phyloP scores from a whole-genome alignment of 108 stramenopile genomes.

The Cyclotella sp. region DNA sequence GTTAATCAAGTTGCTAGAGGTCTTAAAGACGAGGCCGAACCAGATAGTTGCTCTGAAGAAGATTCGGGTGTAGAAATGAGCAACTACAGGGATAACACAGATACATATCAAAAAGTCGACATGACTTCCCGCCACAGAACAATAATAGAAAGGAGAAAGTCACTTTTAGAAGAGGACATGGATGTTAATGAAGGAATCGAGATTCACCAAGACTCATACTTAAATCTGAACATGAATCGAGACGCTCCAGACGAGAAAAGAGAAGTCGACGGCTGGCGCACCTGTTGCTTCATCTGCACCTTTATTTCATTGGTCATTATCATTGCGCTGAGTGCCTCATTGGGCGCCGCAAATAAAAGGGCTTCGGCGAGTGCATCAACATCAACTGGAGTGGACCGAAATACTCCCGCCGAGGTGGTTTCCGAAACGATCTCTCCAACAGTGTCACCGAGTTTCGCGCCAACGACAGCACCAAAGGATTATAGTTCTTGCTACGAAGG shows the following conservation, averaged over 20 bases:
- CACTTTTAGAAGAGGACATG: background rate
- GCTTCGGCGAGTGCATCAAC: background rate
- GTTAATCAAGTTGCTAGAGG: background rate
- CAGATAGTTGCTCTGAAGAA: conserved; percentile 2
- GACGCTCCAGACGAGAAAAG: background rate
- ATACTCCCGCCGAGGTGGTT: background rate
- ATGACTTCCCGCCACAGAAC: background rate
- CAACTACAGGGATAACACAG: background rate
- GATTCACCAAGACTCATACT: background rate
- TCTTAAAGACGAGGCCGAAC: background rate
- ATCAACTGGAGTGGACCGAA: background rate
- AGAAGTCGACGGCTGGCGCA: conserved; percentile 23
- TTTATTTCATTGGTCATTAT: conserved; percentile 32
- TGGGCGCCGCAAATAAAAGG: conserved; percentile 21
- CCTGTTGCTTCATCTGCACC: conserved; percentile 22
- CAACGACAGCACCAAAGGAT: conserved; percentile 28
- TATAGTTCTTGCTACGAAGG: conserved; percentile 33
- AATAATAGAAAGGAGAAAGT: background rate
- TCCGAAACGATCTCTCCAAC: conserved; percentile 7
- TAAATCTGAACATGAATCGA: background rate
- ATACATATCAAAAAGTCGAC: background rate
- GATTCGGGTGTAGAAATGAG: background rate
- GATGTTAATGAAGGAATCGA: background rate
- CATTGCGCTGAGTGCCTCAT: conserved; percentile 29
- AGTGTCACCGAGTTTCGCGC: conserved; percentile 24